phyloP scores from a whole-genome alignment of 257 asterid species.

The Solanum dulcamara region DNA sequence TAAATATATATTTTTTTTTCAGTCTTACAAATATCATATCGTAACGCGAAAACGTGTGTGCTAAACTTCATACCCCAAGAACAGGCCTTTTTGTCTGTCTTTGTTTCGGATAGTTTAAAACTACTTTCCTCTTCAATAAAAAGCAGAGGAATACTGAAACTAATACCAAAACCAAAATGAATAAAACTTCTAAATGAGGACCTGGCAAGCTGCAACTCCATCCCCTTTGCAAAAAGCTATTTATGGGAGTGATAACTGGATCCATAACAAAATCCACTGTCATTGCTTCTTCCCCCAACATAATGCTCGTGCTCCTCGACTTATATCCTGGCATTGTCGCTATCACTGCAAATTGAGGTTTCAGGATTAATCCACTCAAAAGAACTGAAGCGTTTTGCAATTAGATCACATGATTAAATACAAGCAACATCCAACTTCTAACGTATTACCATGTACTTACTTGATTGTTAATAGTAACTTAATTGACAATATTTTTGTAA shows the following conservation, averaged over 20 bases:
- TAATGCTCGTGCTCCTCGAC: slow-evolving; percentile 40
- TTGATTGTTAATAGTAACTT: background rate
- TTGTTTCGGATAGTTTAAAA: slow-evolving; percentile 25
- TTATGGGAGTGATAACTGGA: slow-evolving; percentile 19
- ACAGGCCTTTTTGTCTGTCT: slow-evolving; percentile 23
- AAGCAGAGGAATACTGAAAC: slow-evolving; percentile 40
- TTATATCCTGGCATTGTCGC: slow-evolving; percentile 66
- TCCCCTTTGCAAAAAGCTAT: slow-evolving; percentile 12
- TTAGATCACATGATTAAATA: background rate
- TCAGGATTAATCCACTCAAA: background rate
- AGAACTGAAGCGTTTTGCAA: background rate
- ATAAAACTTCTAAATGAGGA: slow-evolving; percentile 23
- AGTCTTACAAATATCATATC: background rate
- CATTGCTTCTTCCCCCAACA: slow-evolving; percentile 45
- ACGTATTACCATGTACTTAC: background rate
- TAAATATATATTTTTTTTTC: background rate
- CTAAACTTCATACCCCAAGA: background rate
- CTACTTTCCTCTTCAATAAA: slow-evolving; percentile 50
- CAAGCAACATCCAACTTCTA: background rate
- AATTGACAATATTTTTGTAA: background rate
- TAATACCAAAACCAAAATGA: slow-evolving; percentile 31
- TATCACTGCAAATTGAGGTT: slow-evolving; percentile 24
- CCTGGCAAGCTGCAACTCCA: slow-evolving; percentile 39
- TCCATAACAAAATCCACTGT: slow-evolving; percentile 65
- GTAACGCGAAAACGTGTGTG: background rate